Evolutionary conservation across 495 filamentous ascomycete genomes (phyloP).

Genomic region (Cercophora samala): DNA sequence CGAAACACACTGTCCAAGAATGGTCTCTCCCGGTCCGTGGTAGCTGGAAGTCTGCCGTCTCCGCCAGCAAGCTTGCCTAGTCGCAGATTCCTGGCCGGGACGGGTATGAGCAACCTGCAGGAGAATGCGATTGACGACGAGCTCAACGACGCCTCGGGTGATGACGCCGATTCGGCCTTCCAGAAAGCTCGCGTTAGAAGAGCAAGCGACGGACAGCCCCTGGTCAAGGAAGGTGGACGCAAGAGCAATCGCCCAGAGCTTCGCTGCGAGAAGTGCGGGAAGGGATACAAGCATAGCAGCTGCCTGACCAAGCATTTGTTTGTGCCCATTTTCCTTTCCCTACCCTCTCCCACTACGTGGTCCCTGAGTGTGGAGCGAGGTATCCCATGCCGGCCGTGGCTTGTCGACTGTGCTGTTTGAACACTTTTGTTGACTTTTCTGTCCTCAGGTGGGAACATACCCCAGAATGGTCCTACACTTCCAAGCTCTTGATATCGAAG

Average conservation of each 20-base stretch:
- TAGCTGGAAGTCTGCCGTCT: conserved; percentile 56
- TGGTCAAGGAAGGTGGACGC: conserved; percentile 69
- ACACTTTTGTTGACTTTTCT: conserved; percentile 40
- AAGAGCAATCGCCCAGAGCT: conserved; percentile 74
- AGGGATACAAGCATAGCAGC: conserved; percentile 99
- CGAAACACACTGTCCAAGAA: conserved; percentile 53
- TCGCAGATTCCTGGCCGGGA: conserved; percentile 40
- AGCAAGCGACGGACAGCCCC: conserved; percentile 81
- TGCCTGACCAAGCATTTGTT: conserved; percentile 99
- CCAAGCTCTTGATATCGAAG: conserved; percentile 97
- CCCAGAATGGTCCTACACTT: conserved; percentile 95
- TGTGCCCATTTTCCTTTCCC: conserved; percentile 63
- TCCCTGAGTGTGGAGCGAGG: conserved; percentile 30
- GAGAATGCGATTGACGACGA: conserved; percentile 61
- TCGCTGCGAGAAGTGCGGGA: conserved; percentile 96
- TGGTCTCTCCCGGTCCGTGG: conserved; percentile 39
- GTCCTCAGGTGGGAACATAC: conserved; percentile 95
- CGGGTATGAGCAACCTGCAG: conserved; percentile 40
- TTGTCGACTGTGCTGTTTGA: conserved; percentile 23
- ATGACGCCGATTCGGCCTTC: conserved; percentile 54
- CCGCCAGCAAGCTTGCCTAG: conserved; percentile 50
- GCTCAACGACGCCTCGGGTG: conserved; percentile 53
- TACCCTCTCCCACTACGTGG: conserved; percentile 41
- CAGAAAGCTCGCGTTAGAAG: conserved; percentile 70
- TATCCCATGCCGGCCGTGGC: conserved; percentile 21